phyloP scores from a whole-genome alignment of 2,329 filamentous ascomycete species.

The Colletotrichum orchidophilum region DNA sequence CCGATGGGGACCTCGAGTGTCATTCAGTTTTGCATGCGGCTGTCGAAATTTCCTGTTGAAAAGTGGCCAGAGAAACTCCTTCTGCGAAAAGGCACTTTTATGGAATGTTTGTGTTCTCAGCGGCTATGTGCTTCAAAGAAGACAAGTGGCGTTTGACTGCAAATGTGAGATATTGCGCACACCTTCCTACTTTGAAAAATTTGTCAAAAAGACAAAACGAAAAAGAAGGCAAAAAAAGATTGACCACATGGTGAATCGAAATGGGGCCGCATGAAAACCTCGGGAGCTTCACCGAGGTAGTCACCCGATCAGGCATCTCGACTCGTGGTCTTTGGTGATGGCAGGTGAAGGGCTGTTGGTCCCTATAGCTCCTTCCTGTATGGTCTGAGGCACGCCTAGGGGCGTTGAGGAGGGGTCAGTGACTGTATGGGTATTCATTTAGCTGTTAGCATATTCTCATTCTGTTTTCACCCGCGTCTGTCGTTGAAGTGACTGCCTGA shows the following conservation, averaged over 20 bases:
- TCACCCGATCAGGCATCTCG: not conserved
- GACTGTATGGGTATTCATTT: too few relatives aligned
- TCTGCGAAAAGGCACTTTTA: not conserved
- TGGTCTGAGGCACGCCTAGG: too few relatives aligned
- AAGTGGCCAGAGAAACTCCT: not conserved
- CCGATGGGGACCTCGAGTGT: constrained; percentile 12
- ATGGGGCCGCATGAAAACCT: not conserved
- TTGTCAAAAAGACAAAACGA: too few relatives aligned
- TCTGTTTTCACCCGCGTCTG: too few relatives aligned
- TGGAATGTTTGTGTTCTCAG: too few relatives aligned
- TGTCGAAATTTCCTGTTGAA: constrained; percentile 1
- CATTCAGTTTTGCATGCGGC: constrained; percentile 15
- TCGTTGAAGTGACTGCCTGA: too few relatives aligned
- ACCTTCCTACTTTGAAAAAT: too few relatives aligned
- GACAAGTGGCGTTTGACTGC: too few relatives aligned
- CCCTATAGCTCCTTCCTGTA: not conserved
- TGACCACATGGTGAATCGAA: not conserved
- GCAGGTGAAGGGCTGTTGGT: not conserved
- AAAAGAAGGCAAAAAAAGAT: not conserved
- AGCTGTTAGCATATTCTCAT: too few relatives aligned
- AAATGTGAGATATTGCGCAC: not conserved
- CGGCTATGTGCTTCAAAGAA: too few relatives aligned
- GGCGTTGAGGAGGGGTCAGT: not conserved
- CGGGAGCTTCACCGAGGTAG: not conserved
- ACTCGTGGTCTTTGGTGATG: not conserved